Evolutionary conservation across 2,329 filamentous ascomycete genomes (phyloP).

Genomic region (Colletotrichum tropicale): DNA sequence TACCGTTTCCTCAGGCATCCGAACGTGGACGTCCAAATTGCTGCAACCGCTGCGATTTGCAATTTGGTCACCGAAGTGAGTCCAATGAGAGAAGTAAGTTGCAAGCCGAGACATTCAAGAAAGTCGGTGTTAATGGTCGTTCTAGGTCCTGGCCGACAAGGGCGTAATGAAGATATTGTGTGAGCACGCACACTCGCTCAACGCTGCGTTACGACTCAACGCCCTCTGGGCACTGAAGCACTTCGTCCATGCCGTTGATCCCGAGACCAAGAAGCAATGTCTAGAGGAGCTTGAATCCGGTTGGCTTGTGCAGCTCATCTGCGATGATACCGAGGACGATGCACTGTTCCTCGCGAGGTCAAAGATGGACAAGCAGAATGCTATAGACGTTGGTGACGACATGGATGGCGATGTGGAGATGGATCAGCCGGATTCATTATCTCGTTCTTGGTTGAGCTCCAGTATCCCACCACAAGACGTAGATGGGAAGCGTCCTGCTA

Average conservation of each 20-base stretch:
- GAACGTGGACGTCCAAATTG: slow-evolving; percentile 81
- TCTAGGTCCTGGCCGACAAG: slow-evolving; percentile 71
- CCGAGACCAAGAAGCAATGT: slow-evolving; percentile 76
- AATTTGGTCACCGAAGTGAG: slow-evolving; percentile 90
- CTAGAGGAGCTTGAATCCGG: slow-evolving; percentile 77
- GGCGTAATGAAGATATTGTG: slow-evolving; percentile 81
- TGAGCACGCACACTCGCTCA: slow-evolving; percentile 80
- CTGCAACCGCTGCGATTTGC: slow-evolving; percentile 81
- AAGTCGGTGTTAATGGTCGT: background rate
- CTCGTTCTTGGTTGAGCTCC: slow-evolving; percentile 21
- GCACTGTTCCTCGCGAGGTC: slow-evolving; percentile 45
- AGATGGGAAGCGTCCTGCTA: slow-evolving; percentile 35
- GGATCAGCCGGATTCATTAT: slow-evolving; percentile 51
- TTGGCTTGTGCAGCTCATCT: slow-evolving; percentile 83
- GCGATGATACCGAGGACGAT: slow-evolving; percentile 62
- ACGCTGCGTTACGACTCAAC: slow-evolving; percentile 80
- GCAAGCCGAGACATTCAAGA: background rate
- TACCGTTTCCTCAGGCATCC: slow-evolving; percentile 76
- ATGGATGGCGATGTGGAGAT: slow-evolving; percentile 65
- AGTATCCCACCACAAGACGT: slow-evolving; percentile 18
- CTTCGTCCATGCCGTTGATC: slow-evolving; percentile 74
- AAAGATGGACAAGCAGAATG: slow-evolving; percentile 29
- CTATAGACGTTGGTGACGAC: slow-evolving; percentile 36
- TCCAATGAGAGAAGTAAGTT: slow-evolving; percentile 82
- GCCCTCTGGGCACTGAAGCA: slow-evolving; percentile 96